phyloP scores from a whole-genome alignment of 1,139 yeast genomes.

The Scheffersomyces parashehatae region DNA sequence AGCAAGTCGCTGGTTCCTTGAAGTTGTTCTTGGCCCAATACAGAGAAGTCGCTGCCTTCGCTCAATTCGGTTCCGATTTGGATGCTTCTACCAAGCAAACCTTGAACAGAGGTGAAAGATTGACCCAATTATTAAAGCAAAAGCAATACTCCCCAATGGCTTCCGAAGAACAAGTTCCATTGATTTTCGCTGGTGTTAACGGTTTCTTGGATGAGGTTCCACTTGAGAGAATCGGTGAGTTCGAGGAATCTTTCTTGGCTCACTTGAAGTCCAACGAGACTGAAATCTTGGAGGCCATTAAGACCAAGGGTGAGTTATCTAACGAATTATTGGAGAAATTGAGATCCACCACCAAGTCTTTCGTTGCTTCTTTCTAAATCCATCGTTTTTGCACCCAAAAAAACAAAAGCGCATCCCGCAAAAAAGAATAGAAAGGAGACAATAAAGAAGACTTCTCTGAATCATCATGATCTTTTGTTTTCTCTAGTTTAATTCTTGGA shows the following conservation, averaged over 20 bases:
- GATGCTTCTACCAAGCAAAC: constrained; percentile 99
- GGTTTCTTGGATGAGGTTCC: constrained; percentile 94
- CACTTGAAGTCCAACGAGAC: constrained; percentile 88
- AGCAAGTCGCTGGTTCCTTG: constrained; percentile 99
- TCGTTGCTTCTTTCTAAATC: constrained; percentile 77
- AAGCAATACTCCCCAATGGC: constrained; percentile 95
- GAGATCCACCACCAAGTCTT: constrained; percentile 88
- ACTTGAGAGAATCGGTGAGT: constrained; percentile 83
- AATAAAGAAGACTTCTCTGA: constrained; percentile 6
- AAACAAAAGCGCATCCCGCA: constrained; percentile 1
- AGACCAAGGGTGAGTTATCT: constrained; percentile 87
- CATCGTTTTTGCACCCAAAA: constrained; percentile 9
- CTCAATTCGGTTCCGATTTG: constrained; percentile 99
- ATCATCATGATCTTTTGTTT: constrained; percentile 4
- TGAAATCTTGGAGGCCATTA: constrained; percentile 80
- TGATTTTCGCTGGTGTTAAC: constrained; percentile 99
- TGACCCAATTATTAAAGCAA: constrained; percentile 98
- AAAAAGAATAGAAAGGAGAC: constrained; percentile 1
- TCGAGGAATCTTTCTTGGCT: constrained; percentile 90
- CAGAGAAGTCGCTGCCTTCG: constrained; percentile 99
- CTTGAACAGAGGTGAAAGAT: constrained; percentile 99
- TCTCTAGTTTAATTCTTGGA: constrained; percentile 1
- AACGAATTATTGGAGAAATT: constrained; percentile 85
- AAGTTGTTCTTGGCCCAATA: constrained; percentile 99
- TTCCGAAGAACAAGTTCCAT: constrained; percentile 99